Conservation (phyloP, 345 rosid species). For the Linum trigynum region DNA sequence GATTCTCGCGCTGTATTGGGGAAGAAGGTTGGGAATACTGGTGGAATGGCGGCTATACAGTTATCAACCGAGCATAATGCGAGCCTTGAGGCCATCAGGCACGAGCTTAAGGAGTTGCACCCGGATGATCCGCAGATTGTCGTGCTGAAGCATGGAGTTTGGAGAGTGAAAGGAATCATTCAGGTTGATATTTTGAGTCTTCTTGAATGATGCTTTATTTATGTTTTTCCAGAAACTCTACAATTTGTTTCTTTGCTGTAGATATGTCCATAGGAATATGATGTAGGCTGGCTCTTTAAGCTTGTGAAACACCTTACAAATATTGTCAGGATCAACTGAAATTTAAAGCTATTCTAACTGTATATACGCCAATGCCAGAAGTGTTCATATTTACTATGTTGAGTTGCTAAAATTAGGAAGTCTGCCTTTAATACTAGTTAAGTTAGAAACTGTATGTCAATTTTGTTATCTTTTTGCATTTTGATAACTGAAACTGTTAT, state of each 20-base stretch:
- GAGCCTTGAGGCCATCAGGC: constrained; percentile 65
- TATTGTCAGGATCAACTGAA: too few relatives aligned
- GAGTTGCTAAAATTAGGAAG: too few relatives aligned
- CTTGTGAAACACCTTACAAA: too few relatives aligned
- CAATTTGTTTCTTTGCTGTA: not conserved
- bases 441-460: too few relatives aligned
- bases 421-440: too few relatives aligned
- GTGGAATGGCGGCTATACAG: constrained; percentile 65
- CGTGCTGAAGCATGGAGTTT: constrained; percentile 74
- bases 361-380: too few relatives aligned
- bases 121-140: constrained; percentile 84
- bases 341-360: too few relatives aligned
- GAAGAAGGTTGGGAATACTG: constrained; percentile 65
- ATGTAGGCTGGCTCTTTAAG: too few relatives aligned
- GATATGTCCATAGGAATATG: not conserved
- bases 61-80: constrained; percentile 87
- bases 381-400: too few relatives aligned
- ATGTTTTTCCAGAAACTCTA: too few relatives aligned
- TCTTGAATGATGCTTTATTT: constrained; percentile 1
- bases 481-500: not conserved
- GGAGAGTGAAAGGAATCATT: constrained; percentile 94
- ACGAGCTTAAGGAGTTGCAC: constrained; percentile 70
- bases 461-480: too few relatives aligned
- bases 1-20: constrained; percentile 82
- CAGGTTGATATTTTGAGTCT: constrained; percentile 40